Evolutionary conservation across 805 yeast species (phyloP).

Genomic region (Pichia membranifaciens): DNA sequence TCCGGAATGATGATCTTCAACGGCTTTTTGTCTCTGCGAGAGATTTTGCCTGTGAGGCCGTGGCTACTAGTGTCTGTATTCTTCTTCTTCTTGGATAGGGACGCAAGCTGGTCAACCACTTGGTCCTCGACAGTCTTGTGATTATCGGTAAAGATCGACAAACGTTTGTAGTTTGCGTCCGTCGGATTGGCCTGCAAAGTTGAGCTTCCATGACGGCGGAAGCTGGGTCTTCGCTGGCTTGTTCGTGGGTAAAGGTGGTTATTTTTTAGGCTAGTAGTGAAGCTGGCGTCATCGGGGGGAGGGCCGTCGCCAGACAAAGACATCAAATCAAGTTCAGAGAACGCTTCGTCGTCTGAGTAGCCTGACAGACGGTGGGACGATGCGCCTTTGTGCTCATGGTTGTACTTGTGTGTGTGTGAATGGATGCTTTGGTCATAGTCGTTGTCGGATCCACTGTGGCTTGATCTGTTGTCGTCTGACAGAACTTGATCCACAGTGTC

Average conservation of each 20-base stretch:
- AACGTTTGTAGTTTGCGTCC: background rate
- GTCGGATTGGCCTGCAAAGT: background rate
- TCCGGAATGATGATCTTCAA: background rate
- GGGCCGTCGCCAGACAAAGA: background rate
- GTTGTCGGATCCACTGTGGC: too few species aligned
- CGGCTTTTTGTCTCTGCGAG: background rate
- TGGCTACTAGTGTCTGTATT: background rate
- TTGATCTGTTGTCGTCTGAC: background rate
- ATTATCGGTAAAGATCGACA: slow-evolving; percentile 1
- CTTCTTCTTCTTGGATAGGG: background rate
- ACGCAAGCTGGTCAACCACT: background rate
- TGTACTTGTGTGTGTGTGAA: too few species aligned
- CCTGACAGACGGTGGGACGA: too few species aligned
- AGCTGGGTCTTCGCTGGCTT: background rate
- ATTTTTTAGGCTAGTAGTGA: too few species aligned
- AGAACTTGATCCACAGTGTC: background rate
- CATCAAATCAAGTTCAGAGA: background rate
- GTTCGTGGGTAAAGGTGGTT: background rate
- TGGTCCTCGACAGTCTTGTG: background rate
- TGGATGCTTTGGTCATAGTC: too few species aligned
- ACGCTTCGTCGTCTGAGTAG: background rate
- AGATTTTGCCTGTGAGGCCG: too few species aligned
- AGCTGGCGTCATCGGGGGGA: too few species aligned
- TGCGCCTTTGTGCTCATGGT: too few species aligned
- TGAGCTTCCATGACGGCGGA: background rate